A percentile compares a stretch with the other conserved stretches of the same genome.
Conservation (phyloP, 2,329 filamentous ascomycete genomes). For the Magnaporthiopsis poae region DNA sequence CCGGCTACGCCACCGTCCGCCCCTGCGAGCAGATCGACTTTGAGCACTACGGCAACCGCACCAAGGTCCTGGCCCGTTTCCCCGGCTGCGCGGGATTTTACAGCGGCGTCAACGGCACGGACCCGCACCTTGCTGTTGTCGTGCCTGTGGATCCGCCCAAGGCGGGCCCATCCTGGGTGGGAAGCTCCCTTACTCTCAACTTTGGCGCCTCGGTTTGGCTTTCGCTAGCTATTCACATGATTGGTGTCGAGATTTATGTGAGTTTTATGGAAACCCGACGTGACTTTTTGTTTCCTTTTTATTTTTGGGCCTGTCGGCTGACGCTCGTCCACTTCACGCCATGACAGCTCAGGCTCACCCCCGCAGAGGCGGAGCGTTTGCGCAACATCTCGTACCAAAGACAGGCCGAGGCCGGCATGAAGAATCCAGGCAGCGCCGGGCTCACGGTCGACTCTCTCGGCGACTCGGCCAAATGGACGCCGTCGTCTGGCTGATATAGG, state of each 20-base stretch:
- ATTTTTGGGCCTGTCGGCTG: not conserved
- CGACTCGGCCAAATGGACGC: slow-evolving; percentile 22
- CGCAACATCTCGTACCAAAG: slow-evolving; percentile 45
- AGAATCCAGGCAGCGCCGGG: slow-evolving; percentile 37
- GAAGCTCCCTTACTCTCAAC: slow-evolving; percentile 34
- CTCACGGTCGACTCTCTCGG: slow-evolving; percentile 32
- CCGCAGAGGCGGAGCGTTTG: slow-evolving; percentile 42
- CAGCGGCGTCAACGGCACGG: not conserved
- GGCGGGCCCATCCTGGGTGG: slow-evolving; percentile 21
- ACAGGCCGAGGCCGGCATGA: slow-evolving; percentile 44
- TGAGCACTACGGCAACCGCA: slow-evolving; percentile 22
- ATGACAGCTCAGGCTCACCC: slow-evolving; percentile 40
- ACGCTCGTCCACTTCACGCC: not conserved
- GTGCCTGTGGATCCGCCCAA: slow-evolving; percentile 8
- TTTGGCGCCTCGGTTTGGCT: slow-evolving; percentile 48
- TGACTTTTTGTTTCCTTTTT: not conserved
- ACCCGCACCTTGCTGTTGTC: not conserved
- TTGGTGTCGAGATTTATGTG: slow-evolving; percentile 40
- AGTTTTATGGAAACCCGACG: slow-evolving; percentile 12
- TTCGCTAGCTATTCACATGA: slow-evolving; percentile 38
- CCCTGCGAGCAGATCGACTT: slow-evolving; percentile 41
- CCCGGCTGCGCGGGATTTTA: slow-evolving; percentile 29
- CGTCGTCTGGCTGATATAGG: not conserved
- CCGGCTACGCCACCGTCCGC: slow-evolving; percentile 19
- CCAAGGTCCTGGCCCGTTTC: slow-evolving; percentile 25